These are phyloP conservation scores for Saccharomycopsis oosterbeekiorum DNA, from an alignment of 805 yeast genomes.

Conservation along the genomic window DNA sequence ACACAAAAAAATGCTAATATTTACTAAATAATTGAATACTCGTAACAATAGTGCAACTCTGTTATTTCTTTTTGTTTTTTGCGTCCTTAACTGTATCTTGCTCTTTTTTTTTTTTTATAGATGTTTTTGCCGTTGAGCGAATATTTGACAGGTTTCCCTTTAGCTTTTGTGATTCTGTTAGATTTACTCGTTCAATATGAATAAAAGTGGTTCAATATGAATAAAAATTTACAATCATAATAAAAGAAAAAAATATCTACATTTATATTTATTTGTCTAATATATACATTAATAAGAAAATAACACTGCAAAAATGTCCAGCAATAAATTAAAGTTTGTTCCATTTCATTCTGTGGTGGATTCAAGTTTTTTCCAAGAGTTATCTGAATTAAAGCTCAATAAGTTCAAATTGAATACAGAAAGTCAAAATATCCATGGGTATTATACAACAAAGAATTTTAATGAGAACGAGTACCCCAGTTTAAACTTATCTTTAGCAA, in stretches of 20 bases:
- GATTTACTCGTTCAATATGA: neutral
- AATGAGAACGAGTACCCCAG: conserved; percentile 26
- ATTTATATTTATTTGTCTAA: no score
- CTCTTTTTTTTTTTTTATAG: neutral
- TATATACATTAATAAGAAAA: neutral
- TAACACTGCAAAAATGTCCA: neutral
- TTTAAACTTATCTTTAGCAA: conserved; percentile 24
- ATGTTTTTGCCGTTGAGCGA: neutral
- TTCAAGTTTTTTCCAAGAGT: conserved; percentile 72
- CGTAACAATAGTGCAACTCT: no score
- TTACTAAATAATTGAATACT: no score
- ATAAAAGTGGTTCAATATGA: no score
- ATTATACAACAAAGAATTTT: conserved; percentile 24
- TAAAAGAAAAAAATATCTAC: no score
- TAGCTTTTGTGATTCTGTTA: neutral
- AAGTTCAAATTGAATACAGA: conserved; percentile 55
- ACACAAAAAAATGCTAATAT: no score
- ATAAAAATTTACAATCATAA: neutral
- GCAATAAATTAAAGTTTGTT: conserved; percentile 28
- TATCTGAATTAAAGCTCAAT: conserved; percentile 66
- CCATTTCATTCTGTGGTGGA: conserved; percentile 69
- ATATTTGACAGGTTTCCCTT: neutral
- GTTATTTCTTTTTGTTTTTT: neutral
- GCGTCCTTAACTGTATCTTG: neutral
- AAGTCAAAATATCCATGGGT: conserved; percentile 30